Evolutionary conservation across 495 filamentous ascomycete genomes (phyloP), one percentile per base, ranked within the genome.

Genomic region (Aspergillus diversus): DNA sequence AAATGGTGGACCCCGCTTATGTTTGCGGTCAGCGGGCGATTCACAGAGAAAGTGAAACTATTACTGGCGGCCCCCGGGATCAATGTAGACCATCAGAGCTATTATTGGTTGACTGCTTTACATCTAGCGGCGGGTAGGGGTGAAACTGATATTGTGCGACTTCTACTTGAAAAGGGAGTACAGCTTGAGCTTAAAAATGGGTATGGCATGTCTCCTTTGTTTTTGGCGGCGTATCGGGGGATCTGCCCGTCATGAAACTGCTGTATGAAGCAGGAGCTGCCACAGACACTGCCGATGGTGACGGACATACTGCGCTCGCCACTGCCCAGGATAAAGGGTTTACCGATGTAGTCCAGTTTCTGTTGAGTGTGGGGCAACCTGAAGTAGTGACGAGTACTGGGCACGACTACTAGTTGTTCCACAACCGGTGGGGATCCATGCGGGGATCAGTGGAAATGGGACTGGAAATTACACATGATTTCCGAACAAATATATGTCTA

Each of bases 221-320:
- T 7, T 54, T 13, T 31, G 33, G 21, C 51, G 5, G 51, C 51
- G 7, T 33, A 15, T 7, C 13, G 21, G 51, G 51, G 7, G 7
- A 33, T 31, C 31, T 54, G 1, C 21, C 51, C 51, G 33, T 54
- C 51, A 4, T 54, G 2, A 54, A 54, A 27, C 12, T 54, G 21
- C 51, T 54, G 8, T 33, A 54, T 31, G 27, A 27, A 31, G 51
- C 51, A 1, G 51, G 51, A 32, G 51, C 51, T 54, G 51, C 21
- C 15, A n/a, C 51, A 1, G 33, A 54, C 15, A 54, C 31, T 54
- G 15, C 15, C n/a, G 33, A 7, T 17, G 7, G 27, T 5, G 21
- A 27, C 4, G 21, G 39, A 15, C 8, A 43, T 43, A 43, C 39
- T 15, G 9, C 39, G 1, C 39, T 43, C 9, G 39, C 9, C 1